phyloP scores from a whole-genome alignment of 371 early-diverging fungal species.

The Dinochytrium kinnereticum region DNA sequence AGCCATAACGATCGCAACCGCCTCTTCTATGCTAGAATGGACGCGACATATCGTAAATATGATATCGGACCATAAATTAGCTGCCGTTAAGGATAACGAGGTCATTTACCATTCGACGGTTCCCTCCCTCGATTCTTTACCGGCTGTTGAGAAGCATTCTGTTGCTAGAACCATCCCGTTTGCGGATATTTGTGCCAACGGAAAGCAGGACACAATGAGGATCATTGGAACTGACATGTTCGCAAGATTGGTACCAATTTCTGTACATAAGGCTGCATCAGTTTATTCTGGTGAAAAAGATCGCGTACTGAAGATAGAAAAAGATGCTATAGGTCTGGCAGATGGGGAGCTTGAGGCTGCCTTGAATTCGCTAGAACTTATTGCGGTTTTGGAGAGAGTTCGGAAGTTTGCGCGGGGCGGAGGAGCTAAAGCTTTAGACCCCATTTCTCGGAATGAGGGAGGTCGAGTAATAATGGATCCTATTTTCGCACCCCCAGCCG shows the following conservation, averaged over 20 bases:
- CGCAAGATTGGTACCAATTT: constrained; percentile 83
- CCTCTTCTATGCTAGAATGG: constrained; percentile 69
- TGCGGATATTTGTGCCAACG: constrained; percentile 61
- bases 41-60: constrained; percentile 62
- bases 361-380: constrained; percentile 84
- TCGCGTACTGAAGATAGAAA: constrained; percentile 72
- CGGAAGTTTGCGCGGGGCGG: constrained; percentile 46
- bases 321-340: constrained; percentile 75
- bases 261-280: constrained; percentile 87
- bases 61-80: constrained; percentile 63
- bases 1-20: constrained; percentile 47
- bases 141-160: constrained; percentile 69
- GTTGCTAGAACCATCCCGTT: constrained; percentile 78
- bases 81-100: constrained; percentile 87
- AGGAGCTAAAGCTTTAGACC: no score
- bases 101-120: constrained; percentile 91
- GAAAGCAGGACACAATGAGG: constrained; percentile 47
- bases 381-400: constrained; percentile 75
- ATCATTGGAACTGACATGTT: constrained; percentile 80
- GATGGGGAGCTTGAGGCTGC: constrained; percentile 84
- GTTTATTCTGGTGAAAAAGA: constrained; percentile 96
- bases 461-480: no score
- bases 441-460: constrained; percentile 10
- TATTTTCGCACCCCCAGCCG: constrained; percentile 53
- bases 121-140: constrained; percentile 76